Conservation (phyloP, 345 rosid species). For the Firmiana major region DNA sequence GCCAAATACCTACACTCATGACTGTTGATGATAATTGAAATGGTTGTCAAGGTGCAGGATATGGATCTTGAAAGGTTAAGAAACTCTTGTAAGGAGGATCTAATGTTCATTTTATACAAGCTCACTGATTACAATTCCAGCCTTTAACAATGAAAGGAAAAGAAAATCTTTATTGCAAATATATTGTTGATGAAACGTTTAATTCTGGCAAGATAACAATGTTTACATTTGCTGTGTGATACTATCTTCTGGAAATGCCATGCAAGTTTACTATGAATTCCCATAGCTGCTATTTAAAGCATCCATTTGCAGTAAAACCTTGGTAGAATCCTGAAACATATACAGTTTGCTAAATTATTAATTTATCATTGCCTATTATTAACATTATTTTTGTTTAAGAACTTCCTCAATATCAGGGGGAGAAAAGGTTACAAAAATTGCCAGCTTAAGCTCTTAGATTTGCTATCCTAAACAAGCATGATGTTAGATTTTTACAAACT, state of each 20-base stretch:
- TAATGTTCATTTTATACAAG: neutral
- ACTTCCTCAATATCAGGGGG: no score
- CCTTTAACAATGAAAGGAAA: neutral
- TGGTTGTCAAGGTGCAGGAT: neutral
- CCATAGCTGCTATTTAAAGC: neutral
- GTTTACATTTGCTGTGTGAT: neutral
- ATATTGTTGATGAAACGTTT: neutral
- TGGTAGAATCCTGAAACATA: no score
- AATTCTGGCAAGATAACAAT: neutral
- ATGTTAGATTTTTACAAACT: no score
- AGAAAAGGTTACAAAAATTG: no score
- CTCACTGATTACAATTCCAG: neutral
- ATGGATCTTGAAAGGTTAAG: neutral
- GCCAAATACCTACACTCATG: constrained; percentile 65
- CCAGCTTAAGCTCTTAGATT: no score
- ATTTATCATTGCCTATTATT: no score
- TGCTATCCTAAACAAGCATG: no score
- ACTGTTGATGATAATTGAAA: constrained; percentile 40
- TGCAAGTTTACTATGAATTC: neutral
- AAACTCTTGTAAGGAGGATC: constrained; percentile 7
- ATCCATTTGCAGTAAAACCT: neutral
- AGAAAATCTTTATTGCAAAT: constrained; percentile 8
- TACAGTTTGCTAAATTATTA: no score
- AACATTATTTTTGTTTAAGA: no score
- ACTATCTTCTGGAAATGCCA: neutral